These are phyloP conservation scores for Schoenoplectus triqueter DNA, from an alignment of 202 grass and related monocot species.

Conservation along the genomic window DNA sequence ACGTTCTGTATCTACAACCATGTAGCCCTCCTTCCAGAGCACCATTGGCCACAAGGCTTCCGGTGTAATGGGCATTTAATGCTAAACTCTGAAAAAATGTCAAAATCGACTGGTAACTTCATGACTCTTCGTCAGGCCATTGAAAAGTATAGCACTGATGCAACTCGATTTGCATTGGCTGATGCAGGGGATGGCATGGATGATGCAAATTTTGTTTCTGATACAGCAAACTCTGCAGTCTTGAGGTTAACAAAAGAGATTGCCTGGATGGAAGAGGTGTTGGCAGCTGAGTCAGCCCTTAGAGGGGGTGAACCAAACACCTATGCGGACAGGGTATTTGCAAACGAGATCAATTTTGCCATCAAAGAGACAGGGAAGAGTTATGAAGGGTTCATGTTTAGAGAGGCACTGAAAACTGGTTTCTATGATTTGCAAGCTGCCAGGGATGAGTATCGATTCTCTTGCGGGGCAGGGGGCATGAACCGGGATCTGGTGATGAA, in stretches of 20 bases:
- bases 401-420: constrained; percentile 72
- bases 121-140: constrained; percentile 59
- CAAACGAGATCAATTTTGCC: constrained; percentile 75
- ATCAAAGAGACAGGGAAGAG: constrained; percentile 65
- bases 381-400: constrained; percentile 81
- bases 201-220: constrained; percentile 87
- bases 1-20: constrained; percentile 82
- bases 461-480: constrained; percentile 74
- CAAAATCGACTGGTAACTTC: constrained; percentile 82
- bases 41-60: constrained; percentile 67
- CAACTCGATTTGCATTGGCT: constrained; percentile 72
- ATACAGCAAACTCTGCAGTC: constrained; percentile 86
- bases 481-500: constrained; percentile 61
- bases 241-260: constrained; percentile 87
- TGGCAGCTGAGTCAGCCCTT: constrained; percentile 57
- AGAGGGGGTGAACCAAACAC: constrained; percentile 49
- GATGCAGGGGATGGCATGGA: constrained; percentile 87
- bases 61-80: constrained; percentile 79
- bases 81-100: constrained; percentile 83
- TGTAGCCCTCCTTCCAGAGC: constrained; percentile 54
- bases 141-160: constrained; percentile 64
- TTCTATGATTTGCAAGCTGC: constrained; percentile 81
- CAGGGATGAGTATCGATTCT: constrained; percentile 82
- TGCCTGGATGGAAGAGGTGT: constrained; percentile 84
- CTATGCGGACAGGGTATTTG: constrained; percentile 71